Evolutionary conservation across 2,329 filamentous ascomycete species (phyloP), one percentile per base, ranked within the genome.

Genomic region (Salinomyces thailandicus): DNA sequence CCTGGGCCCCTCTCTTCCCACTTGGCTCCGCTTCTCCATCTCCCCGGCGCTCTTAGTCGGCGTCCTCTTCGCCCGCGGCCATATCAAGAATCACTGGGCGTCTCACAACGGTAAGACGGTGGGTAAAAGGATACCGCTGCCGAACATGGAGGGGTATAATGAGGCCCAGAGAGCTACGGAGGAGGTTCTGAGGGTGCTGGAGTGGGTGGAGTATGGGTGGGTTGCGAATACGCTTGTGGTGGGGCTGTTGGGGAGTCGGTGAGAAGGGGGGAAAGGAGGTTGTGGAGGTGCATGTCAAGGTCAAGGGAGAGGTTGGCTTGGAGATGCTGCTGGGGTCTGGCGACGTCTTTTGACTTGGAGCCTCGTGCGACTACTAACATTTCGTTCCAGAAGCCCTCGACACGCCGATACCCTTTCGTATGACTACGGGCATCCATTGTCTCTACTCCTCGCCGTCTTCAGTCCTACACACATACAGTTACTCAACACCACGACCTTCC

Each of bases 31-130:
- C 12, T 34, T 41, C 30, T 18, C 28, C 12, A 31, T 42, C 18
- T 51, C 48, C 3, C 56, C 56, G 4, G 44, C 40, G 4, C 26
- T 57, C 20, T 41, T 59, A 6, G 31, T 58, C 15, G 32, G 42
- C 7, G 46, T 52, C 5, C 37, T 57, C 1, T 42, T 48, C 20
- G 54, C 51, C 5, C 46, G 58, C 4, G 42, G 43, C 5, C 51
- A 61, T 38, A 51, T 61, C 41, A 49, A 50, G 39, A 54, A 53
- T 19, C 61, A 57, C 46, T 61, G 58, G 58, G 49, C 49, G 18
- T 51, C 53, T 2, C 24, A 31, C 3, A 50, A 55, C 26, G 27
- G 19, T 19, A 51, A 53, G 45, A 52, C 43, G 5, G 49, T 51
- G 6, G 46, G 44, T n/a, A 46, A 43, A 17, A 44, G 42, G 22